Base-by-base conservation (phyloP, 176 grass and related monocot species). In the Ensete glaucum region DNA sequence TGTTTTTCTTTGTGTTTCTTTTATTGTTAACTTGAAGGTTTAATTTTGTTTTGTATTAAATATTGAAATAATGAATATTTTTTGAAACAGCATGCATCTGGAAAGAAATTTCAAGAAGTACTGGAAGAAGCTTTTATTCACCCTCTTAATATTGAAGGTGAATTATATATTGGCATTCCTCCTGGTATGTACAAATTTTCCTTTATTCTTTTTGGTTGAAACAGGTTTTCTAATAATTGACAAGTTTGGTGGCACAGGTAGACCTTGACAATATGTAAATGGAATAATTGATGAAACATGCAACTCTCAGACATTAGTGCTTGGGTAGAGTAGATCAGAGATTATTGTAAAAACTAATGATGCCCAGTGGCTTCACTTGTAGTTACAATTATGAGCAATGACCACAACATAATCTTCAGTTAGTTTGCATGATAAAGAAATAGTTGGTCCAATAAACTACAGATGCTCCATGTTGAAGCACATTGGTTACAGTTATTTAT, bases 161-260 rank as follows among this genome's bases (percentile, higher is more conserved):
- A 98, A 81, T 49, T 98, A 75, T 98, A 98, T 67, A 76, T 98
- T 29, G 95, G 95, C 54, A 98, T 98, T 89, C 95, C 95, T 80
- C 84, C 95, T 59, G 95, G 95, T 90, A 91, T 77, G 57, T 69
- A 62, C 51, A 67, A 67, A 64, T 20, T 26, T 59, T 54, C 43
- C 22, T 73, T 72, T 73, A 26, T 53, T 15, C 53, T 25, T 53
- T 16, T 4, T 68, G 62, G 3, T 54, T n/a, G 1, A 53, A 69
- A 53, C 77, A 77, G 51, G 13, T 8, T 62, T 11, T 62, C 25
- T 21, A 50, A 70, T 52, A 49, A 74, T 48, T 62, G 0, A 14
- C 22, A 24, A 5, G 20, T 11, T 43, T 75, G 25, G 72, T 65
- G 63, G 20, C 13, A 65, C 57, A 43, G 34, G 34, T 43, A 6